These are phyloP conservation scores for Chaetomidium leptoderma DNA, from an alignment of 495 filamentous ascomycete genomes.

Conservation along the genomic window DNA sequence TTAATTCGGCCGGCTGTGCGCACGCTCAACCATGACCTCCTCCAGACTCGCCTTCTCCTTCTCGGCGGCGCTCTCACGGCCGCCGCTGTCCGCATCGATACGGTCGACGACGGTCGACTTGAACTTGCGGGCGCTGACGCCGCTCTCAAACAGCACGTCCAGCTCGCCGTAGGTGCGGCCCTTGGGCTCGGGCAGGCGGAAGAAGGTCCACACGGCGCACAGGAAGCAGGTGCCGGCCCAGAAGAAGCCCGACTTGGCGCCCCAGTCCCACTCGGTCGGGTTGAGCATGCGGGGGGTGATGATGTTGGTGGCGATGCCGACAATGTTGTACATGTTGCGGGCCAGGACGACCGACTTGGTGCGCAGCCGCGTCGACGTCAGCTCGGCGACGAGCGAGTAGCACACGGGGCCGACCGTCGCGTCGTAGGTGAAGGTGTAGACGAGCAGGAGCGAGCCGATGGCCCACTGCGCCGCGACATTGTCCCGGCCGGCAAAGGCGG, in stretches of 20 bases:
- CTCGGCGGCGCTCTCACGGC: background rate
- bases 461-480: slow-evolving; percentile 35
- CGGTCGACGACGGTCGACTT: background rate
- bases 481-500: slow-evolving; percentile 23
- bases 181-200: slow-evolving; percentile 43
- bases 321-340: slow-evolving; percentile 54
- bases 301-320: slow-evolving; percentile 42
- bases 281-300: slow-evolving; percentile 49
- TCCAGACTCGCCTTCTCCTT: background rate
- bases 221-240: slow-evolving; percentile 50
- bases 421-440: slow-evolving; percentile 50
- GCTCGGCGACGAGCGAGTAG: slow-evolving; percentile 58
- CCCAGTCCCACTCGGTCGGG: slow-evolving; percentile 51
- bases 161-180: slow-evolving; percentile 51
- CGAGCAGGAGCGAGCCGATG: slow-evolving; percentile 50
- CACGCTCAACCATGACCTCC: background rate
- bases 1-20: background rate
- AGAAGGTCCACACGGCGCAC: slow-evolving; percentile 41
- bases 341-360: slow-evolving; percentile 54
- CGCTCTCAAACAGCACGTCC: slow-evolving; percentile 55
- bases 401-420: slow-evolving; percentile 57
- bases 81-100: background rate
- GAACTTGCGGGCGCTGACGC: slow-evolving; percentile 47
- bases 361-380: slow-evolving; percentile 51
- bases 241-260: slow-evolving; percentile 50